Conservation (phyloP, 495 filamentous ascomycete genomes). For the Podospora sp. region DNA sequence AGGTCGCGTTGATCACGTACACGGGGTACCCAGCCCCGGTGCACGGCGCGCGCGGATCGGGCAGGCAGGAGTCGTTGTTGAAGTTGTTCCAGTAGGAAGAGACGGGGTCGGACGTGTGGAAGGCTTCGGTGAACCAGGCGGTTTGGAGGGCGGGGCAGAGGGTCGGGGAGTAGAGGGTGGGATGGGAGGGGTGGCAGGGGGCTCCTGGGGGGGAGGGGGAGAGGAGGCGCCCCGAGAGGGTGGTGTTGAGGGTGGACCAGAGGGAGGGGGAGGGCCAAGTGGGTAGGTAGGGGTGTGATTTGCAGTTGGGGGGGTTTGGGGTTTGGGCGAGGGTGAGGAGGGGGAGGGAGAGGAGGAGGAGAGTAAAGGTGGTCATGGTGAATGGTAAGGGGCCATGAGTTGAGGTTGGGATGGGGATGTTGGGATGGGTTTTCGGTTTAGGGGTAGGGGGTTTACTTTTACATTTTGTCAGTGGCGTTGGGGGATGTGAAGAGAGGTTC, state of each 20-base stretch:
- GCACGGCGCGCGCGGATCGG: slow-evolving; percentile 34
- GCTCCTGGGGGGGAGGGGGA: slow-evolving; percentile 51
- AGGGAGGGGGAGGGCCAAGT: slow-evolving; percentile 33
- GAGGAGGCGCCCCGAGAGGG: slow-evolving; percentile 52
- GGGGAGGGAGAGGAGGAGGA: not conserved
- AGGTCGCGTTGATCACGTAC: slow-evolving; percentile 49
- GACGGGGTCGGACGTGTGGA: slow-evolving; percentile 40
- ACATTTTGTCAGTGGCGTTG: no score
- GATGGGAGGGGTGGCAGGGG: slow-evolving; percentile 49
- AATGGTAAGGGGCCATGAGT: not conserved
- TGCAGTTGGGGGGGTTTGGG: slow-evolving; percentile 30
- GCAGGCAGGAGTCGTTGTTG: slow-evolving; percentile 47
- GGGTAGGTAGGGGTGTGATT: slow-evolving; percentile 29
- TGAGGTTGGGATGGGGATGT: no score
- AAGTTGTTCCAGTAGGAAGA: slow-evolving; percentile 44
- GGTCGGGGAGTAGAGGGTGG: slow-evolving; percentile 30
- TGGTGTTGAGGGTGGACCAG: slow-evolving; percentile 35
- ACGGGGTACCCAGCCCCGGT: slow-evolving; percentile 45
- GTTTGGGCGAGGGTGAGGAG: not conserved
- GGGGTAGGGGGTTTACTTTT: no score
- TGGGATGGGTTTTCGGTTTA: not conserved
- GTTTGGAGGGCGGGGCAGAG: slow-evolving; percentile 34
- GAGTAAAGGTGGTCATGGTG: not conserved
- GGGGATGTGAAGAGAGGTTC: not conserved
- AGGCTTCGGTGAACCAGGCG: slow-evolving; percentile 37